Base-by-base conservation (phyloP, 129 eudicot species). In the Sambucus nigra region DNA sequence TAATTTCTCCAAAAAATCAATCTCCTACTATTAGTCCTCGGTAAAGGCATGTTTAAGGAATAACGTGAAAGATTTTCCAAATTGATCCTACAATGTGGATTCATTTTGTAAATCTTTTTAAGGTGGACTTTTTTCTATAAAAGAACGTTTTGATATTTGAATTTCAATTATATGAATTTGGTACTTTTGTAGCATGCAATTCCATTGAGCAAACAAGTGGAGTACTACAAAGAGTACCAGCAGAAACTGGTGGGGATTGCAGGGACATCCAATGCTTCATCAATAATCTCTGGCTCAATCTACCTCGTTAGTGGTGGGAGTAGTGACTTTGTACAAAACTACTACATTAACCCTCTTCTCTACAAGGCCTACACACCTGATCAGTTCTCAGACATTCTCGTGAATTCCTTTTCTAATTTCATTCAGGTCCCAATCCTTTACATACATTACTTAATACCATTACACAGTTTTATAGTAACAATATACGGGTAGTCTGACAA, bases 291-390 rank as follows among this genome's bases (percentile, higher is more conserved):
- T 12, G 94, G 86, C 7, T 83, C 95, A 29, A 44, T 91, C 24
- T 70, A 86, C 58, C 54, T 91, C 23, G 4, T 91, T 31, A 91
- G 94, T 61, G 64, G 83, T 51, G 99, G 99, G 54, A 82, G 94
- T 51, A 85, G 94, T 61, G 99, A 91, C 59, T 86, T 82, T 78
- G 74, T 91, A 1, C 95, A 86, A 55, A 86, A 86, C 60, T 91
- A 85, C 38, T 91, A 91, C 53, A 68, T 91, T 25, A 82, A 86
- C 53, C 99, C 99, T 51, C 73, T 78, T 5, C 87, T 91, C 20
- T 80, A 86, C 87, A 41, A 82, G 62, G 61, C 45, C 25, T 91
- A 91, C 78, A 76, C 89, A 17, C 66, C 94, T 40, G 74, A 82
- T 45, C 82, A 82, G 27, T 91, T 86, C 64, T 64, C 94, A 3